These are phyloP conservation scores for Phytophthora pisi DNA, from an alignment of 352 stramenopile species.

Conservation along the genomic window DNA sequence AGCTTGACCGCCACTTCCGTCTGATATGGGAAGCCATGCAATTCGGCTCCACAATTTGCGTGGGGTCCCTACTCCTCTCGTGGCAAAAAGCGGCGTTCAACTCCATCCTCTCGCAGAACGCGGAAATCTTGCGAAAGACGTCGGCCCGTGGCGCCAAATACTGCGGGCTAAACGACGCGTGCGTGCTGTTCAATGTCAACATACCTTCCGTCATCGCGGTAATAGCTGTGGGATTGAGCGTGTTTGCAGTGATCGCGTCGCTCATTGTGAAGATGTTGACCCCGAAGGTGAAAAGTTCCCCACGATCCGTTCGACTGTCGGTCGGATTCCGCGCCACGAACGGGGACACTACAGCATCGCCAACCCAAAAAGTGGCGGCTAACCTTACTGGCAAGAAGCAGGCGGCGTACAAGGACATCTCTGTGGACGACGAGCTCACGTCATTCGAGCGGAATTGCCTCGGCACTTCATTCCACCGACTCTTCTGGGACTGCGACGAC, in stretches of 20 bases:
- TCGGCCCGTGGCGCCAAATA: constrained; percentile 9
- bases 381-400: not conserved
- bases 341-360: not conserved
- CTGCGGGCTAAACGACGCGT: constrained; percentile 27
- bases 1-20: constrained; percentile 26
- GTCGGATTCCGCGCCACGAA: not conserved
- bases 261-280: constrained; percentile 7
- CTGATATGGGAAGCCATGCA: constrained; percentile 27
- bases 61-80: constrained; percentile 1
- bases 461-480: constrained; percentile 7
- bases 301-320: constrained; percentile 2
- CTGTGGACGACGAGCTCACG: constrained; percentile 4
- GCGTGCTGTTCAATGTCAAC: constrained; percentile 25
- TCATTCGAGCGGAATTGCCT: constrained; percentile 23
- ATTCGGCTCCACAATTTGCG: constrained; percentile 5
- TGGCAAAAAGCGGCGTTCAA: constrained; percentile 2
- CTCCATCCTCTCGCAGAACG: constrained; percentile 9
- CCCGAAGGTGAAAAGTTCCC: constrained; percentile 1
- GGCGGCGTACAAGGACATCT: not conserved
- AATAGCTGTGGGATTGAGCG: constrained; percentile 1
- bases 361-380: constrained; percentile 1
- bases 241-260: constrained; percentile 10
- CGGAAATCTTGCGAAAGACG: constrained; percentile 16
- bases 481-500: constrained; percentile 28
- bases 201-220: constrained; percentile 9